phyloP scores from a whole-genome alignment of 228 moss, liverwort and hornwort species.

The Sphagnum fallax region DNA sequence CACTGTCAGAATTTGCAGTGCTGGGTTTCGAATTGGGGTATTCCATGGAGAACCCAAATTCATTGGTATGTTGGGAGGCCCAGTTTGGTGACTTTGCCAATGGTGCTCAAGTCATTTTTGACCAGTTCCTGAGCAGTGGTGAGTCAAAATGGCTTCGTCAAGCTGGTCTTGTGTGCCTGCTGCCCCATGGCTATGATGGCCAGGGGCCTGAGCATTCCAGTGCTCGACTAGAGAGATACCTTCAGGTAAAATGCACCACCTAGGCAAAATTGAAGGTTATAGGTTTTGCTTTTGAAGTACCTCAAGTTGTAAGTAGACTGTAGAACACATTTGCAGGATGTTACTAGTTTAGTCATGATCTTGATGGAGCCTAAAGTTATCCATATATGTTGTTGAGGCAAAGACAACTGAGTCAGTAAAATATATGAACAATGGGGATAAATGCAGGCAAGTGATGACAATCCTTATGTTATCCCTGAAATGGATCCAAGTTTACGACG shows the following conservation, averaged over 20 bases:
- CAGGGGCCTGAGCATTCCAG: constrained; percentile 99
- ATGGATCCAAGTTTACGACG: constrained; percentile 96
- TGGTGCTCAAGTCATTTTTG: constrained; percentile 89
- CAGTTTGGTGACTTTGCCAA: constrained; percentile 99
- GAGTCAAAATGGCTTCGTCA: constrained; percentile 98
- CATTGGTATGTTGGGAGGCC: constrained; percentile 97
- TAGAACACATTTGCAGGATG: too few relatives aligned
- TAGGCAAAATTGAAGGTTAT: too few relatives aligned
- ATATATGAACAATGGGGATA: too few relatives aligned
- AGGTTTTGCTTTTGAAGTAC: too few relatives aligned
- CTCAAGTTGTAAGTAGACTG: too few relatives aligned
- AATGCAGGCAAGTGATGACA: constrained; percentile 84
- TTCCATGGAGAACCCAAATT: constrained; percentile 99
- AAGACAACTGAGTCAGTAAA: too few relatives aligned
- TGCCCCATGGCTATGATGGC: constrained; percentile 99
- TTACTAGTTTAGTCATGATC: too few relatives aligned
- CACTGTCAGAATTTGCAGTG: constrained; percentile 94
- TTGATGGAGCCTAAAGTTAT: too few relatives aligned
- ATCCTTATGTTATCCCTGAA: constrained; percentile 70
- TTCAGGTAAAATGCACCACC: constrained; percentile 40
- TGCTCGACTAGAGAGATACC: constrained; percentile 80
- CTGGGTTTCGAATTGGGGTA: constrained; percentile 98
- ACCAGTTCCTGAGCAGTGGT: constrained; percentile 96
- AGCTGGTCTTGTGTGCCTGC: constrained; percentile 81
- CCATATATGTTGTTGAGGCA: too few relatives aligned